Evolutionary conservation across 2,329 filamentous ascomycete species (phyloP).

Genomic region (Hysterium pulicare): DNA sequence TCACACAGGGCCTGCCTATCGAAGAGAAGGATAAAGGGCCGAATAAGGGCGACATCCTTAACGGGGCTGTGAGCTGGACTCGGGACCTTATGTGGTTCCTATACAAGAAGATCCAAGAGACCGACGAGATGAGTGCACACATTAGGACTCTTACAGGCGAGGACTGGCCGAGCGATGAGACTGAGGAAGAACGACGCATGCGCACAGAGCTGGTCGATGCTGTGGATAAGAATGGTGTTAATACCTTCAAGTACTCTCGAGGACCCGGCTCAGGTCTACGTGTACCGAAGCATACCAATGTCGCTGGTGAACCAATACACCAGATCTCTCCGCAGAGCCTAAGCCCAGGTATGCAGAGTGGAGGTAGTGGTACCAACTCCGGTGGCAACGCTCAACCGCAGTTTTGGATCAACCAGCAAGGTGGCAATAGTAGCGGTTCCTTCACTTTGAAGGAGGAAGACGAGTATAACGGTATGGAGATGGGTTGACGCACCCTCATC

Average conservation of each 20-base stretch:
- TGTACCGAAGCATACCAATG: constrained; percentile 90
- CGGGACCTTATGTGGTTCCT: constrained; percentile 97
- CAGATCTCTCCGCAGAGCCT: constrained; percentile 58
- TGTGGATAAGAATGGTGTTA: constrained; percentile 72
- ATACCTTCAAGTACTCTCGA: constrained; percentile 80
- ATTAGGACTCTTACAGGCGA: constrained; percentile 49
- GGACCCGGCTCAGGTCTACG: constrained; percentile 79
- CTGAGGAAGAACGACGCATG: constrained; percentile 94
- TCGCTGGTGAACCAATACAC: constrained; percentile 71
- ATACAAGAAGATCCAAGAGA: constrained; percentile 82
- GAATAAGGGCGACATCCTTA: constrained; percentile 98
- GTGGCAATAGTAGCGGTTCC: constrained; percentile 35
- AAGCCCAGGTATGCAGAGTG: constrained; percentile 57
- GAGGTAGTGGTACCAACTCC: constrained; percentile 58
- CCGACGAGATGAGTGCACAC: constrained; percentile 75
- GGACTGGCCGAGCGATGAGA: constrained; percentile 45
- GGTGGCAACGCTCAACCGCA: constrained; percentile 47
- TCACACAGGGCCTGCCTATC: constrained; percentile 85
- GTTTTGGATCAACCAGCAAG: constrained; percentile 47
- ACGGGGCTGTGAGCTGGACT: constrained; percentile 95
- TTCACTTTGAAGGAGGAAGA: constrained; percentile 92
- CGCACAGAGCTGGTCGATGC: constrained; percentile 87
- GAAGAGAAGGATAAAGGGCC: constrained; percentile 99
- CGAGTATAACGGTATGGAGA: constrained; percentile 77
- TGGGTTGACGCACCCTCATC: constrained; percentile 24